Evolutionary conservation across 805 yeast species (phyloP).

Genomic region (Saturnispora gosingensis): DNA sequence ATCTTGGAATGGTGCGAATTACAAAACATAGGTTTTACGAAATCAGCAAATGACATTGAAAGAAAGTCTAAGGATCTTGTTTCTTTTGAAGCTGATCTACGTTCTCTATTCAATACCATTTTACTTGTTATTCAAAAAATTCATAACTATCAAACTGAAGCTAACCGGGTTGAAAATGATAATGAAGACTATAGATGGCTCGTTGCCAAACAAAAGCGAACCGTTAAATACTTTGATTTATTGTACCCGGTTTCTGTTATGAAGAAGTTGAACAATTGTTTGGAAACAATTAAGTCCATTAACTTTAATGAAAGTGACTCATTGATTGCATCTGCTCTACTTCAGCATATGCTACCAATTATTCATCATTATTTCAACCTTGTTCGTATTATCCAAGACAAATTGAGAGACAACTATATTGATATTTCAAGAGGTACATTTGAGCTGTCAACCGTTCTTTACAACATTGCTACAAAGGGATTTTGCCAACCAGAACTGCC

Average conservation of each 20-base stretch:
- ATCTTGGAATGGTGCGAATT: conserved; percentile 38
- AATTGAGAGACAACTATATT: conserved; percentile 39
- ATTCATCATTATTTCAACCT: conserved; percentile 49
- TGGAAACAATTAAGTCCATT: conserved; percentile 27
- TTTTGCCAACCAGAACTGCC: conserved; percentile 89
- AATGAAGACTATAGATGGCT: conserved; percentile 45
- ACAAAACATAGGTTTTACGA: conserved; percentile 11
- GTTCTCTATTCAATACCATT: conserved; percentile 47
- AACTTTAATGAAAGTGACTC: conserved; percentile 34
- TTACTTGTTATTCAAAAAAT: conserved; percentile 61
- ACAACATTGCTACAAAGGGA: conserved; percentile 63
- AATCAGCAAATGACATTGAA: conserved; percentile 17
- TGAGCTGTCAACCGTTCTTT: conserved; percentile 45
- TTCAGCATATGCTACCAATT: conserved; percentile 53
- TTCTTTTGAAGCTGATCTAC: conserved; percentile 39
- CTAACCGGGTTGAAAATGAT: conserved; percentile 32
- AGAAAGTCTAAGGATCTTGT: conserved; percentile 20
- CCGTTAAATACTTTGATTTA: conserved; percentile 33
- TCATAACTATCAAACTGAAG: conserved; percentile 27
- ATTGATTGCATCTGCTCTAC: conserved; percentile 35
- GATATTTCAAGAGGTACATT: conserved; percentile 54
- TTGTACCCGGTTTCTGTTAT: conserved; percentile 18
- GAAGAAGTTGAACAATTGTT: conserved; percentile 18
- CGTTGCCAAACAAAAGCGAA: conserved; percentile 35
- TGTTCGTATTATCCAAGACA: conserved; percentile 33